Conservation (phyloP, 805 yeast genomes). For the Metschnikowia dekortorum region DNA sequence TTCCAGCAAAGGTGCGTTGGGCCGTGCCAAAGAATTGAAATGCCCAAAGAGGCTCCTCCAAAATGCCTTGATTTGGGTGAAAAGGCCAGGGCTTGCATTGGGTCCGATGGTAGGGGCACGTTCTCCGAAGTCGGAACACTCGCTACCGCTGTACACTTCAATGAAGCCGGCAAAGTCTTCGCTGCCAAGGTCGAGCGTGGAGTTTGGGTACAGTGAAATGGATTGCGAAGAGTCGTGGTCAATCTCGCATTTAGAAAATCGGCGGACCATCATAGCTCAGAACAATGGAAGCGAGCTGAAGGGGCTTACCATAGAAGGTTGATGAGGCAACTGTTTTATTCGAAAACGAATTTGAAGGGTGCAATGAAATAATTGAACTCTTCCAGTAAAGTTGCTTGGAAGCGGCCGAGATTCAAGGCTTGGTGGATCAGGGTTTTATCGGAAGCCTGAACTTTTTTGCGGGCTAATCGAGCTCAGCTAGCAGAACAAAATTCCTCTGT, state of each 20-base stretch:
- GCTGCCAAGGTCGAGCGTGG: background rate
- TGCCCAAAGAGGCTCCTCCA: background rate
- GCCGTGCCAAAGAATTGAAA: too few relatives aligned
- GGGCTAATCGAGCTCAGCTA: too few relatives aligned
- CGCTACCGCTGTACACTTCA: background rate
- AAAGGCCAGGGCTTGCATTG: background rate
- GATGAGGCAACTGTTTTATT: too few relatives aligned
- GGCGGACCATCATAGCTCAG: background rate
- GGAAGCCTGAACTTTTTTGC: too few relatives aligned
- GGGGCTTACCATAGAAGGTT: too few relatives aligned
- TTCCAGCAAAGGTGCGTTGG: background rate
- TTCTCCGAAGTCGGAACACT: background rate
- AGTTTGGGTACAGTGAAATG: background rate
- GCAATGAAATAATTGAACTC: too few relatives aligned
- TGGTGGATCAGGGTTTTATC: too few relatives aligned
- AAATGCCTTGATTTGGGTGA: background rate
- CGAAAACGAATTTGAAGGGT: too few relatives aligned
- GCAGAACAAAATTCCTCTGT: too few relatives aligned
- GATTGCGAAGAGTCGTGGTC: background rate
- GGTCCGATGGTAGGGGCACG: background rate
- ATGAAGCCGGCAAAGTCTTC: conserved; percentile 1
- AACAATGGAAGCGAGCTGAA: too few relatives aligned
- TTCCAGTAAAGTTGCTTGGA: too few relatives aligned
- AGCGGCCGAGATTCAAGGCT: too few relatives aligned
- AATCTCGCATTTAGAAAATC: background rate